These are phyloP conservation scores for Forsythia viridissima DNA, from an alignment of 257 asterid species.

Conservation along the genomic window DNA sequence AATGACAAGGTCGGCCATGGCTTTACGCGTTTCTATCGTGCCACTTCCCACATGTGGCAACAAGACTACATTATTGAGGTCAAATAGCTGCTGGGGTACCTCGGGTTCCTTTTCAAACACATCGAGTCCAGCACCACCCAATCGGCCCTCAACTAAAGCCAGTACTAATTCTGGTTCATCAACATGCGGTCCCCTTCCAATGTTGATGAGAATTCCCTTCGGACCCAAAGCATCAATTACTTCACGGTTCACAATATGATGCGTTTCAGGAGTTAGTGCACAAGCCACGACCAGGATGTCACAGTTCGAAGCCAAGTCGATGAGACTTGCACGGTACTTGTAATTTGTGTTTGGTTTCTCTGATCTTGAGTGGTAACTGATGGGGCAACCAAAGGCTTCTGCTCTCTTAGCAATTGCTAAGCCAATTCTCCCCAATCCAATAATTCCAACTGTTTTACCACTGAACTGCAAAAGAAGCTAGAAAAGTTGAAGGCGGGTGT, in stretches of 20 bases:
- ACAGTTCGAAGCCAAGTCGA: constrained; percentile 70
- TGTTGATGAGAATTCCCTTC: constrained; percentile 72
- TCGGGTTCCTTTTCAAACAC: constrained; percentile 79
- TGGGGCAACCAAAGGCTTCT: constrained; percentile 68
- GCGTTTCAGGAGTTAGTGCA: constrained; percentile 66
- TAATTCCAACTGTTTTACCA: constrained; percentile 71
- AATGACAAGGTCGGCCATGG: constrained; percentile 79
- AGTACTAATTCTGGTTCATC: constrained; percentile 78
- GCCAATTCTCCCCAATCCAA: constrained; percentile 88
- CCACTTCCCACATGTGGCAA: constrained; percentile 81
- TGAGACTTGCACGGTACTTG: constrained; percentile 47
- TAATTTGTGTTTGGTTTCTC: constrained; percentile 48
- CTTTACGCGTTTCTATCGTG: constrained; percentile 62
- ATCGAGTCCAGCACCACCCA: constrained; percentile 92
- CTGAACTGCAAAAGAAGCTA: constrained; percentile 60
- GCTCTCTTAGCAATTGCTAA: constrained; percentile 72
- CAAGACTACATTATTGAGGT: constrained; percentile 65
- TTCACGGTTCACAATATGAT: constrained; percentile 62
- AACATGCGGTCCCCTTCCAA: constrained; percentile 80
- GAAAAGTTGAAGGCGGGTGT: neutral
- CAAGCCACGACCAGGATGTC: constrained; percentile 81
- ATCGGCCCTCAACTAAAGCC: constrained; percentile 79
- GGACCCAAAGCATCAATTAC: constrained; percentile 79
- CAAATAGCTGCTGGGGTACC: constrained; percentile 62
- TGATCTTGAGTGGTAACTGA: constrained; percentile 69